Base-by-base conservation (phyloP, 176 grass and related monocot species). In the Calamus simplicifolius region DNA sequence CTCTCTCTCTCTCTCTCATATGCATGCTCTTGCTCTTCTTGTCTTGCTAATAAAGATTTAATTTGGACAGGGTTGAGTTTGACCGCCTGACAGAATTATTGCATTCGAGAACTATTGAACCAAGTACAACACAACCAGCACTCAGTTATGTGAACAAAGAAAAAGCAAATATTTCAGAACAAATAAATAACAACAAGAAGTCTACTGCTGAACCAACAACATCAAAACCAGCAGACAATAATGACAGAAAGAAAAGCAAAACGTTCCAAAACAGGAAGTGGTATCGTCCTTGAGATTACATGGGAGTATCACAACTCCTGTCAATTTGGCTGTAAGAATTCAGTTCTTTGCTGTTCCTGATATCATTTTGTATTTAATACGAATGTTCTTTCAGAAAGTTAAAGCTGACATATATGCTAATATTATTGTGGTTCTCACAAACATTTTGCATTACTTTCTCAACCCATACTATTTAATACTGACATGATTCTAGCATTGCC, bases 41-140 rank as follows among this genome's bases (percentile, higher is more conserved):
- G 35, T 43, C 35, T 43, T 43, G 8, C 35, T 43, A 43, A 43
- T 43, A 43, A 43, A 13, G 35, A 43, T 26, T 18, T 56, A 15
- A 19, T 62, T 10, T 70, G 61, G 59, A 31, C 59, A 89, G 85
- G 73, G 63, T 25, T 63, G 80, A 89, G 38, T 84, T 80, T 71
- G 80, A 84, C 77, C 75, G 66, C 72, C 67, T 89, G 60, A 19
- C 69, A 13, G 21, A 74, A 48, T 63, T 89, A 61, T 67, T 89
- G 66, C 58, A 14, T 69, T 84, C 77, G 57, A 84, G 73, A 84
- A 77, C 73, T 26, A 52, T 69, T 68, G 85, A 63, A 67, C 72
- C 61, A 68, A 74, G 58, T 70, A 50, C 51, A 62, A 27, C 58
- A 21, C 63, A 69, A 56, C 30, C 49, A 66, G 56, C 50, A 21